These are phyloP conservation scores for Luzula sylvatica DNA, from an alignment of 176 grass and related monocot species.

Conservation along the genomic window DNA sequence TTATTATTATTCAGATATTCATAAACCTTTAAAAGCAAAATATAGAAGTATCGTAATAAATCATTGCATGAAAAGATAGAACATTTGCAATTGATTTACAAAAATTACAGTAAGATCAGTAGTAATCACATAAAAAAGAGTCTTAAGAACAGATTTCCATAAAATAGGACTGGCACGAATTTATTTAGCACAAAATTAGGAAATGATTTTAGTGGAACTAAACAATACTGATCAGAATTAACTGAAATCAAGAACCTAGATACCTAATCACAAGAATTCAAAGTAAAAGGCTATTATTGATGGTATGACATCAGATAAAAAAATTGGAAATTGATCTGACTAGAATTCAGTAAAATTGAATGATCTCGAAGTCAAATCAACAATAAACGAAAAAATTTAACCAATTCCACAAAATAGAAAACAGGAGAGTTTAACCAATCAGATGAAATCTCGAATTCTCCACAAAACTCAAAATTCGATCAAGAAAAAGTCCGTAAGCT, in stretches of 20 bases:
- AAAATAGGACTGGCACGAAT: too few relatives aligned
- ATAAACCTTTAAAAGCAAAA: too few relatives aligned
- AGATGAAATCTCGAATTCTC: not conserved
- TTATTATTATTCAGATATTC: too few relatives aligned
- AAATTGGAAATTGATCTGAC: too few relatives aligned
- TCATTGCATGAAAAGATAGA: too few relatives aligned
- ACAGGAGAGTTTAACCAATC: not conserved
- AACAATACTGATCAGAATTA: not conserved
- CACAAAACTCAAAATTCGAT: not conserved
- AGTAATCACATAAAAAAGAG: too few relatives aligned
- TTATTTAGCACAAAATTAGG: not conserved
- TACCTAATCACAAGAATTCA: not conserved
- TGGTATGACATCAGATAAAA: not conserved
- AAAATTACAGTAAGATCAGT: too few relatives aligned
- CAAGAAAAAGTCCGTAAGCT: not conserved
- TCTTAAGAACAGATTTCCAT: too few relatives aligned
- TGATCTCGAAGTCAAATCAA: not conserved
- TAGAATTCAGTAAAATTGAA: too few relatives aligned
- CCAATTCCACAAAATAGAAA: not conserved
- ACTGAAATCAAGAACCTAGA: not conserved
- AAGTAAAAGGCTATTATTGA: not conserved
- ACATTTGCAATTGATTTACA: too few relatives aligned
- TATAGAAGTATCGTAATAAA: too few relatives aligned
- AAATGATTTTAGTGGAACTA: not conserved
- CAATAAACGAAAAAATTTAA: conserved; percentile 5